Base-by-base conservation (phyloP, 441 rosid species). In the Euphorbia celastroides region DNA sequence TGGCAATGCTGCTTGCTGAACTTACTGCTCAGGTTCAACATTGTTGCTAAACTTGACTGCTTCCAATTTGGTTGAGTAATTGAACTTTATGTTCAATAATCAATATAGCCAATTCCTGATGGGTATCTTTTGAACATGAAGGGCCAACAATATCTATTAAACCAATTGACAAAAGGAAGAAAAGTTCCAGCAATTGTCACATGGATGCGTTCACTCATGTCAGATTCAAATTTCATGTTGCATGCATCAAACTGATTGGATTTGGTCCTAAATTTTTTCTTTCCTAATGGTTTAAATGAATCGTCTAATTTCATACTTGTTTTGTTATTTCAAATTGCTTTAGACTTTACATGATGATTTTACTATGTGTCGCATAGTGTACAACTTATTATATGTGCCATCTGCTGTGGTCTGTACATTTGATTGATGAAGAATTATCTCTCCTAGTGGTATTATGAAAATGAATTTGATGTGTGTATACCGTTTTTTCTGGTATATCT, bases 81-180 rank as follows among this genome's bases (percentile, higher is more conserved):
- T 57, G 19, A 20, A 12, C 17, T 25, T 14, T 26, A 56, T 56
- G 16, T 56, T 56, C 34, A 56, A 26, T 56, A 6, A 25, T 56
- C 34, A 56, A 26, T 27, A 28, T 56, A 1, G 60, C 32, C 28
- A 25, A 54, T 25, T 1, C 5, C 11, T 54, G 16, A 28, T 56
- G 31, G 32, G 22, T 60, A 19, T 60, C 28, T 60, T 16, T 60
- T 50, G 22, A 22, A 26, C 64, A n/a, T n/a, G n/a, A n/a, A n/a
- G n/a, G n/a, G n/a, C n/a, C n/a, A n/a, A n/a, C n/a, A n/a, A n/a
- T 60, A 19, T 60, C 28, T 60, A 16, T 60, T 50, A 36, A 22
- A 26, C 64, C 28, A 22, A 60, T 60, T 44, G 12, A 60, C 34
- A 27, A 60, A 3, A 60, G 64, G 11, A 38, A 58, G 22, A 6